A percentile compares a stretch with the other conserved stretches of the same genome.
phyloP scores from a whole-genome alignment of 331 rosid species.

The Phaseolus coccineus region DNA sequence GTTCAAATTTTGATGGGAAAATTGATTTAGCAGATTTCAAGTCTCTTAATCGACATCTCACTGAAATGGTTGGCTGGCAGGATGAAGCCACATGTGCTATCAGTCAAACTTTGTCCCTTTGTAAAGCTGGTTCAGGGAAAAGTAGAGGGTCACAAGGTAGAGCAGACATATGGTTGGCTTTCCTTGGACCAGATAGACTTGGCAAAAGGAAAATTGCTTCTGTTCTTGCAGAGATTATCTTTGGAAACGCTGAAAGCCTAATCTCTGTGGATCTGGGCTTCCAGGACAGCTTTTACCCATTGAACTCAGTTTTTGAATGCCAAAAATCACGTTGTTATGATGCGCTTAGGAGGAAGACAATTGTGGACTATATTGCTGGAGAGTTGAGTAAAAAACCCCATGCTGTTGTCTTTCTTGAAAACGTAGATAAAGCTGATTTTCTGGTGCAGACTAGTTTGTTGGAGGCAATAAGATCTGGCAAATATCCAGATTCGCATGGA shows the following conservation, averaged over 20 bases:
- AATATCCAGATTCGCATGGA: conserved; percentile 79
- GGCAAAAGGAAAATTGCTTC: conserved; percentile 81
- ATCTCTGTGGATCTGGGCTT: conserved; percentile 71
- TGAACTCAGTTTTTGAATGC: conserved; percentile 59
- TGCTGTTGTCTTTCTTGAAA: conserved; percentile 76
- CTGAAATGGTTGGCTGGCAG: conserved; percentile 81
- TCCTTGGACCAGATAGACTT: conserved; percentile 82
- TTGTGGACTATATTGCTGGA: conserved; percentile 73
- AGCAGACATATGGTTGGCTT: conserved; percentile 81
- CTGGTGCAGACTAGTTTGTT: conserved; percentile 72
- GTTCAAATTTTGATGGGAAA: conserved; percentile 49
- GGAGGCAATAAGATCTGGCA: conserved; percentile 76
- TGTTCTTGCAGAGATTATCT: conserved; percentile 69
- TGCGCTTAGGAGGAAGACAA: conserved; percentile 67
- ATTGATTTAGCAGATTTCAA: conserved; percentile 70
- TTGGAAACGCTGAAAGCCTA: conserved; percentile 64
- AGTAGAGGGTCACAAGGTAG: conserved; percentile 54
- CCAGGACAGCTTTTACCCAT: conserved; percentile 49
- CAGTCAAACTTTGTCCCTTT: conserved; percentile 56
- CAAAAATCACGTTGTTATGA: conserved; percentile 54
- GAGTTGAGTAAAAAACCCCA: conserved; percentile 76
- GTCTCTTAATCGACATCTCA: conserved; percentile 58
- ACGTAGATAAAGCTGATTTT: conserved; percentile 77
- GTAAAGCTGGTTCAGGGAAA: conserved; percentile 61
- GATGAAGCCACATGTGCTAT: conserved; percentile 68